Conservation (phyloP, 163 green algal genomes). For the Scenedesmus sp. region DNA sequence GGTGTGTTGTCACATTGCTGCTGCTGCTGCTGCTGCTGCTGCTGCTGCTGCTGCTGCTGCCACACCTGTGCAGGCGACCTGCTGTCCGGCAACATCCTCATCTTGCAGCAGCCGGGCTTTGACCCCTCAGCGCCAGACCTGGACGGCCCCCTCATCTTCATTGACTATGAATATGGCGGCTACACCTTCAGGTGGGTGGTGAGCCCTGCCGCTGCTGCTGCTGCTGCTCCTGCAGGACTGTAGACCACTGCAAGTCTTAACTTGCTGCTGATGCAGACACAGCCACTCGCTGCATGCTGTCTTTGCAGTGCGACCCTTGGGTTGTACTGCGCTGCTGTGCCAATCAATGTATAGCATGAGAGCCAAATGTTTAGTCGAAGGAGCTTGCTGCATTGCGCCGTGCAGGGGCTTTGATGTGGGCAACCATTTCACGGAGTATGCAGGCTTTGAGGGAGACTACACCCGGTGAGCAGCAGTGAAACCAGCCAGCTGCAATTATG, state of each 20-base stretch:
- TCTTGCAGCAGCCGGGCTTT: conserved; percentile 56
- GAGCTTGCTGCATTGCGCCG: neutral
- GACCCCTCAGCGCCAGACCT: conserved; percentile 21
- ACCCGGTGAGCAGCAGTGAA: conserved; percentile 46
- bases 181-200: conserved; percentile 64
- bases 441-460: conserved; percentile 97
- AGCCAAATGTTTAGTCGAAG: too few relatives aligned
- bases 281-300: neutral
- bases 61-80: conserved; percentile 71
- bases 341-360: neutral
- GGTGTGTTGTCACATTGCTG: too few relatives aligned
- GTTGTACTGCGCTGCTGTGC: neutral
- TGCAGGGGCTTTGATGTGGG: conserved; percentile 83
- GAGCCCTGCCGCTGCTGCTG: too few relatives aligned
- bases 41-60: neutral
- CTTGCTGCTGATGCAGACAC: neutral
- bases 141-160: conserved; percentile 85
- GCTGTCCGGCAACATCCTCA: conserved; percentile 88
- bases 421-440: conserved; percentile 99
- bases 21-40: neutral
- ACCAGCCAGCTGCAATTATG: conserved; percentile 27
- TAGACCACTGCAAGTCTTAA: too few relatives aligned
- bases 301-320: neutral
- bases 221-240: too few relatives aligned
- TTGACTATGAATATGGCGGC: conserved; percentile 98